Evolutionary conservation across 1,284 basidiomycete genomes (phyloP), one percentile per base, ranked within the genome.

Genomic region (Ceraceosorus guamensis): DNA sequence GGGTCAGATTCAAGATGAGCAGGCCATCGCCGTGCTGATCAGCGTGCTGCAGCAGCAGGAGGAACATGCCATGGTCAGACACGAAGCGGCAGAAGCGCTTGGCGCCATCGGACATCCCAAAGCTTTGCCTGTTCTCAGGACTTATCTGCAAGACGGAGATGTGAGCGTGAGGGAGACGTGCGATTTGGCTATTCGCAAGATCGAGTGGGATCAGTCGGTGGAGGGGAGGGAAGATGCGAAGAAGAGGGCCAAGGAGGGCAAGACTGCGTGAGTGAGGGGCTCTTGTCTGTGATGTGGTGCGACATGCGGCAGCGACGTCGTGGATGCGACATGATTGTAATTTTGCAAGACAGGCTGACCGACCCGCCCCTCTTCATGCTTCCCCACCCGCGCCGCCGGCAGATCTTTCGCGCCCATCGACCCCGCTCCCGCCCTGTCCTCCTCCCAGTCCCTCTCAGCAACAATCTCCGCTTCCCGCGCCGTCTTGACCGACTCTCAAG

Each of bases 21-120:
- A 81, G 8, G 95, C 93, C 0, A 80, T 98, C 13, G 85, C 89
- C 2, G 82, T 84, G 13, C 83, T 99, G 3, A 86, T 88, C 76
- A 77, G 79, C 2, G 87, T 95, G 5, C 81, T 99, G 34, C 80
- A 82, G 58, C 80, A 89, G 65, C 75, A 78, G 48, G 75, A 79
- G 4, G 86, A 93, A 76, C 91, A 98, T 78, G 86, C 90, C 1
- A 99, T 99, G 95, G 95, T 98, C 57, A 82, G 93, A 55, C 93
- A 99, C 79, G 93, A 99, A 82, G 92, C 95, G 30, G 95, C 95
- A 16, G 95, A 99, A 79, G 93, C 95, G 3, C 87, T 99, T 81
- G 95, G 93, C 46, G 95, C 95, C 1, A 90, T 98, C 53, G 90
- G 88, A 6, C 81, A 84, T 18, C 75, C 81, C 3, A 69, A 78